phyloP scores from a whole-genome alignment of 371 early-diverging fungal species.

The Chytridium lagenaria region DNA sequence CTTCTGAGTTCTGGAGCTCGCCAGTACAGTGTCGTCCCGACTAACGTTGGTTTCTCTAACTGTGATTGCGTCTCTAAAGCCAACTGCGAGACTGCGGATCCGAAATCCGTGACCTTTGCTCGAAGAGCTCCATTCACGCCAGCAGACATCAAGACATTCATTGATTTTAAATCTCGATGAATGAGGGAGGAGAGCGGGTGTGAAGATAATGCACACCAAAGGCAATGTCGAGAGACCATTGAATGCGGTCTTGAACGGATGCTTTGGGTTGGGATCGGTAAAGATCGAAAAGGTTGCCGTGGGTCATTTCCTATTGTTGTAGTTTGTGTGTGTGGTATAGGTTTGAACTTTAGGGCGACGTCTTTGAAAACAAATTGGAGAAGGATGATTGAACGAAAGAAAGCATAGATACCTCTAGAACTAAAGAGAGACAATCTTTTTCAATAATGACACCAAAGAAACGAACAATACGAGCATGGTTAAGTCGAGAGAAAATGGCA shows the following conservation, averaged over 20 bases:
- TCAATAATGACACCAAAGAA: background rate
- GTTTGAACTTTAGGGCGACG: too few relatives aligned
- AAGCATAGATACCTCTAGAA: background rate
- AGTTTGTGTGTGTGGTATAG: too few relatives aligned
- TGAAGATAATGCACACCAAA: background rate
- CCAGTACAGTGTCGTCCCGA: background rate
- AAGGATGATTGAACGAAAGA: background rate
- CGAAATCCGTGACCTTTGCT: slow-evolving; percentile 5
- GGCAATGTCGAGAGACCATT: background rate
- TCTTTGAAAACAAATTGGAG: background rate
- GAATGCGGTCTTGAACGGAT: background rate
- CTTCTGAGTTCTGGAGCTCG: background rate
- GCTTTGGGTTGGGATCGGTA: background rate
- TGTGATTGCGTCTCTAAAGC: background rate
- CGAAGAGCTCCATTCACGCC: background rate
- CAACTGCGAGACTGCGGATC: background rate
- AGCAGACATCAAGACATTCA: background rate
- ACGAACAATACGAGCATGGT: background rate
- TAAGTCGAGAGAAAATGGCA: background rate
- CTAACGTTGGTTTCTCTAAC: background rate
- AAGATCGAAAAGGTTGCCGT: background rate
- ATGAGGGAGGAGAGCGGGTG: background rate
- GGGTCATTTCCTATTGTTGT: background rate
- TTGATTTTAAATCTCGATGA: background rate
- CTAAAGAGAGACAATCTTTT: background rate